Evolutionary conservation across 2,329 filamentous ascomycete genomes (phyloP), one percentile per base, ranked within the genome.

Genomic region (Epichloe typhina): DNA sequence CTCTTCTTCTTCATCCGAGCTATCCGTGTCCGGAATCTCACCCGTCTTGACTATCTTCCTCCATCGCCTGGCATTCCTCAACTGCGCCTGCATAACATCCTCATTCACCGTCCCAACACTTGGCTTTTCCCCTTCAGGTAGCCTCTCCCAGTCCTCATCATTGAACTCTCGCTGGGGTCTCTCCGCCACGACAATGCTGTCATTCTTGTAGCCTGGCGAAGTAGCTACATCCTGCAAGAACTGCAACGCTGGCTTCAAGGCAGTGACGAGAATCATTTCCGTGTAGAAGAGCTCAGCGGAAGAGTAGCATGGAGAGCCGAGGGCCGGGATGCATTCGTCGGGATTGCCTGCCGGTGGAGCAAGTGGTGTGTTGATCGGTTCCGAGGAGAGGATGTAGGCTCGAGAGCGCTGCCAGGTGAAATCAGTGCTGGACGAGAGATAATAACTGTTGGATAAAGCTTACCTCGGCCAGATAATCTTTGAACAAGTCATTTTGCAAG

Each of bases 301-400:
- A n/a, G 83, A 83, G 64, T 84, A 84, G 54, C 81, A 75, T 4
- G 84, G 84, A 55, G 79, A 84, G 5, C 84, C 83, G 42, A 76
- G 69, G 11, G 64, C 56, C 0, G 70, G 69, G 59, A 73, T 69
- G 38, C 61, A 57, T 3, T 68, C 66, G 13, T 63, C 56, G 0
- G 66, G 61, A 56, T 77, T 78, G 9, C 76, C 74, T 2, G 70
- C 61, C 1, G 76, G 69, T 0, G 76, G 75, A 0, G 75, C 68
- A 6, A 88, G 64, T 2, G 75, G 73, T 1, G 68, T 72, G 40
- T 77, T 76, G 0, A 76, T 57, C 0, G 76, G 72, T 4, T 77
- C 68, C 0, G 66, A 49, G 13, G 76, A 80, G n/a, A 74, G 58
- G 8, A 79, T 59, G 60, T 86, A 89, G 13, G 73, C 79, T 12